phyloP scores from a whole-genome alignment of 805 yeast species.

The Metschnikowia gruessii region DNA sequence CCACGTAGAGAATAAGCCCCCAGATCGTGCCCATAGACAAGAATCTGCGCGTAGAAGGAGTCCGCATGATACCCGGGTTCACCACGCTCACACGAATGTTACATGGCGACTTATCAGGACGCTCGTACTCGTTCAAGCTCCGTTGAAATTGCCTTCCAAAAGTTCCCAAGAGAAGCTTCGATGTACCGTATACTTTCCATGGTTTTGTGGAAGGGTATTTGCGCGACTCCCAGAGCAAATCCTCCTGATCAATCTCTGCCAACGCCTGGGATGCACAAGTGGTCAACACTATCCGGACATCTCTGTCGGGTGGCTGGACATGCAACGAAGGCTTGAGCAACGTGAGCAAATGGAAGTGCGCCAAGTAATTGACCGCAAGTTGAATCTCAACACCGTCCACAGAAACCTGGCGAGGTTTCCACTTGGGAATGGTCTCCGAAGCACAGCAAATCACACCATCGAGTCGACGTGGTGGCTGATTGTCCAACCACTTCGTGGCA shows the following conservation, averaged over 20 bases:
- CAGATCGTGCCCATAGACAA: conserved; percentile 70
- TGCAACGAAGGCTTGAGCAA: conserved; percentile 79
- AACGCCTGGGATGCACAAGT: conserved; percentile 76
- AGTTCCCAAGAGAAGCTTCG: conserved; percentile 73
- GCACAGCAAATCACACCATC: conserved; percentile 92
- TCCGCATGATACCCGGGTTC: conserved; percentile 90
- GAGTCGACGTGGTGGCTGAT: conserved; percentile 81
- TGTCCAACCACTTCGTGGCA: conserved; percentile 93
- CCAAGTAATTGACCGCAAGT: conserved; percentile 76
- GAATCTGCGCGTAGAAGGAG: conserved; percentile 79
- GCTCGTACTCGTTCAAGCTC: conserved; percentile 51
- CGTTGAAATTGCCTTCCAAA: conserved; percentile 80
- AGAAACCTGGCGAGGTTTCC: conserved; percentile 60
- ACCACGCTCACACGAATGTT: conserved; percentile 71
- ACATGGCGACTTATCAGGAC: conserved; percentile 69
- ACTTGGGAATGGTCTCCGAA: conserved; percentile 73
- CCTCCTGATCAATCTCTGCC: conserved; percentile 64
- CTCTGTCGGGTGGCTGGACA: conserved; percentile 92
- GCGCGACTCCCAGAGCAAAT: conserved; percentile 56
- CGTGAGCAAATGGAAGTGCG: conserved; percentile 77
- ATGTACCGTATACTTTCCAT: conserved; percentile 74
- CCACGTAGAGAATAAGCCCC: conserved; percentile 57
- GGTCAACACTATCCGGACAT: conserved; percentile 77
- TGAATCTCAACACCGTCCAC: conserved; percentile 86
- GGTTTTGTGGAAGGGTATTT: conserved; percentile 63